phyloP scores from a whole-genome alignment of 331 rosid species.

The Malus hybrid region DNA sequence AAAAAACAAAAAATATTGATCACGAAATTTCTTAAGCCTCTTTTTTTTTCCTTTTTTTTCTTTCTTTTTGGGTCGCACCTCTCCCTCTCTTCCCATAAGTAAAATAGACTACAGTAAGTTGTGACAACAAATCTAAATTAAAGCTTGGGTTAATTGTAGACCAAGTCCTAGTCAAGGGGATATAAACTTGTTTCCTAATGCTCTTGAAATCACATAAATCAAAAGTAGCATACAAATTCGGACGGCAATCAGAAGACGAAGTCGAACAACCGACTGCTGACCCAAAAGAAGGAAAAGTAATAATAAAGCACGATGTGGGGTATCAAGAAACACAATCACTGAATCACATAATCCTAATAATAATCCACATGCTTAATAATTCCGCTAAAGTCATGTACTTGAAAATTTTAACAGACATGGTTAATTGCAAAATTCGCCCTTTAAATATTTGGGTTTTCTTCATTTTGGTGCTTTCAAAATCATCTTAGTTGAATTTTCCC shows the following conservation, averaged over 20 bases:
- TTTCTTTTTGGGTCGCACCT: background rate
- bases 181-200: background rate
- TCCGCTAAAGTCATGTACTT: background rate
- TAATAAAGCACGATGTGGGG: background rate
- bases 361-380: background rate
- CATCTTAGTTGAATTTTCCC: no score
- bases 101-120: no score
- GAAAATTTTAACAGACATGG: background rate
- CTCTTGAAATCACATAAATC: background rate
- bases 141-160: background rate
- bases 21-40: no score
- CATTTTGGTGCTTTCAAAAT: no score
- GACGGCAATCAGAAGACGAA: background rate
- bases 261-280: background rate
- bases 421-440: no score
- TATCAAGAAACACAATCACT: background rate
- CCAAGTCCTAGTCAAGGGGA: background rate
- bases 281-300: no score
- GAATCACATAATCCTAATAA: background rate
- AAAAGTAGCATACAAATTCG: background rate
- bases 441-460: no score
- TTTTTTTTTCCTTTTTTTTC: background rate
- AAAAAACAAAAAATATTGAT: no score
- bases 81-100: no score
- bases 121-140: background rate